Evolutionary conservation across 805 yeast species (phyloP).

Genomic region (Candida yuanshanica): DNA sequence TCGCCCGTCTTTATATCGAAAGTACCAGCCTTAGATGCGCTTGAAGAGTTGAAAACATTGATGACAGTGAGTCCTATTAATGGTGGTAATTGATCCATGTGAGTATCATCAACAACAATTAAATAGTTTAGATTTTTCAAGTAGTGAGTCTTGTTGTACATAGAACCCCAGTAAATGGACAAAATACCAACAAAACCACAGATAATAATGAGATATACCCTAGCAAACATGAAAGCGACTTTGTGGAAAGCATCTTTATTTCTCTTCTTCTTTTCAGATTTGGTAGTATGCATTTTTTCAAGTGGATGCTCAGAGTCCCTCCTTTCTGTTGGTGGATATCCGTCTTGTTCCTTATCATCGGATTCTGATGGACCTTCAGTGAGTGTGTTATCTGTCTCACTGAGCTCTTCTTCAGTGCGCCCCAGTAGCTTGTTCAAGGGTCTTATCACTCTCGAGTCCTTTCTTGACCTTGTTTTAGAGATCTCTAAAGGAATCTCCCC

Average conservation of each 20-base stretch:
- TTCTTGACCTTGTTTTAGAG: conserved; percentile 5
- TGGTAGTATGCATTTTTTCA: neutral
- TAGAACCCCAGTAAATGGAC: conserved; percentile 24
- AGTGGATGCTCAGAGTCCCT: neutral
- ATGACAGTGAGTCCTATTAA: conserved; percentile 7
- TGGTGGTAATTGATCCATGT: conserved; percentile 9
- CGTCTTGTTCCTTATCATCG: neutral
- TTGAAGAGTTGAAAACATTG: conserved; percentile 3
- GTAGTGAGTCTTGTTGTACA: conserved; percentile 14
- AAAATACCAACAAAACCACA: conserved; percentile 4
- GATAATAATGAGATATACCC: conserved; percentile 4
- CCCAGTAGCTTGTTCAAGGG: conserved; percentile 5
- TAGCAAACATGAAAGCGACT: conserved; percentile 4
- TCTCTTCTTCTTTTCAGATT: neutral
- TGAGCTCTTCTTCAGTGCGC: neutral
- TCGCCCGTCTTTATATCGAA: conserved; percentile 9
- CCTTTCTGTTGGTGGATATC: no score
- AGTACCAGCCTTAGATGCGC: conserved; percentile 11
- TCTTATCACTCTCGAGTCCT: conserved; percentile 1
- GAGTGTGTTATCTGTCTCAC: neutral
- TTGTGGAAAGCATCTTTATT: neutral
- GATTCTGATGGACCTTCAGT: neutral
- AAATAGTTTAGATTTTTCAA: conserved; percentile 13
- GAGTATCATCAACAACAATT: conserved; percentile 19
- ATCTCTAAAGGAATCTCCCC: conserved; percentile 2